Conservation (phyloP, 2,329 filamentous ascomycete genomes). For the Cadophora sp. region DNA sequence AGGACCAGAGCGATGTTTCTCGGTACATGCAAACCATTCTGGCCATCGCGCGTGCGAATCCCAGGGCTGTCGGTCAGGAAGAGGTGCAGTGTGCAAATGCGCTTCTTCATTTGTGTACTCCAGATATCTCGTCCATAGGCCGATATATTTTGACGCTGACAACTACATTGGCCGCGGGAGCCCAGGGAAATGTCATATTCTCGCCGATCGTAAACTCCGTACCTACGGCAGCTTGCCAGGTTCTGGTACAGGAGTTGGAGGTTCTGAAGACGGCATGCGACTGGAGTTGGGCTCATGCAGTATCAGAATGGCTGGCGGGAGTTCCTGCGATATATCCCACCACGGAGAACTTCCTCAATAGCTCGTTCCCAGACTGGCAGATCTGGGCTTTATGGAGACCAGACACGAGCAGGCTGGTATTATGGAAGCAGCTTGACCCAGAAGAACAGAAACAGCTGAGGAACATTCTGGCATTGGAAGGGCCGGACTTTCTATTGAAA, state of each 20-base stretch:
- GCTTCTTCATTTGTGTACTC: neutral
- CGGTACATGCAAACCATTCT: slow-evolving; percentile 8
- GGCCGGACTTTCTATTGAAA: slow-evolving; percentile 15
- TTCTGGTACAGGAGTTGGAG: neutral
- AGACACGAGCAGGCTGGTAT: neutral
- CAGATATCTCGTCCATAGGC: neutral
- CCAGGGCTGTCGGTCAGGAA: neutral
- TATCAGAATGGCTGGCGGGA: neutral
- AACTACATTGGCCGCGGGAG: neutral
- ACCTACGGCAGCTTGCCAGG: neutral
- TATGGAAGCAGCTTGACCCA: slow-evolving; percentile 7
- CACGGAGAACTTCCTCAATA: neutral
- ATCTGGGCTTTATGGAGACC: slow-evolving; percentile 20
- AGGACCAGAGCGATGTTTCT: neutral
- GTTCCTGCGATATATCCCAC: neutral
- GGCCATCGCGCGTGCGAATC: slow-evolving; percentile 8
- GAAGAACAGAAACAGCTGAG: neutral
- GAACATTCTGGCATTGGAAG: slow-evolving; percentile 15
- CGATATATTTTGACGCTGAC: neutral
- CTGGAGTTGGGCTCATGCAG: neutral
- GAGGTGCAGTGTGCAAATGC: slow-evolving; percentile 12
- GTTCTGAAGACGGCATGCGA: neutral
- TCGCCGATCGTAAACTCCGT: neutral
- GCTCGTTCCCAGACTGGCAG: slow-evolving; percentile 15
- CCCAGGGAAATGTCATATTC: neutral